Conservation (phyloP, 2,329 filamentous ascomycete genomes). For the Exophiala lecanii-corni region DNA sequence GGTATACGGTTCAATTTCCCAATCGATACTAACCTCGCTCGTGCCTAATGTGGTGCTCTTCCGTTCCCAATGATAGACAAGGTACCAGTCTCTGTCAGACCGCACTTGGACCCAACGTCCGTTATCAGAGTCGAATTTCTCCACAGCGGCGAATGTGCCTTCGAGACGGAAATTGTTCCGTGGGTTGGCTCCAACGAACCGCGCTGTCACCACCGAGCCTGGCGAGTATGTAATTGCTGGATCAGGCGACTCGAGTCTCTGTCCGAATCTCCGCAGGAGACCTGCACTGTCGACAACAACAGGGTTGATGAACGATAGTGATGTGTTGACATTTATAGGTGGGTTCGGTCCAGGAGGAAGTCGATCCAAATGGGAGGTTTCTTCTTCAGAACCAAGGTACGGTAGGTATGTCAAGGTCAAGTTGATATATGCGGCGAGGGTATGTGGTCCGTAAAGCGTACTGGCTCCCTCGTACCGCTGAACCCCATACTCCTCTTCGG, state of each 20-base stretch:
- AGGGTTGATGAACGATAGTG: conserved; percentile 72
- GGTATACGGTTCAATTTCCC: conserved; percentile 63
- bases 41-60: conserved; percentile 65
- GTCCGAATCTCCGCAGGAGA: conserved; percentile 65
- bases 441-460: conserved; percentile 79
- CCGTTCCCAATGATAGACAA: conserved; percentile 76
- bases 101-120: conserved; percentile 61
- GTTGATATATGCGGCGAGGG: conserved; percentile 82
- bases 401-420: conserved; percentile 68
- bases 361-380: conserved; percentile 38
- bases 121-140: conserved; percentile 49
- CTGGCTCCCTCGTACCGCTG: conserved; percentile 95
- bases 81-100: conserved; percentile 75
- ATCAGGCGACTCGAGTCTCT: conserved; percentile 54
- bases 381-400: conserved; percentile 48
- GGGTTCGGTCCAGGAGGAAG: conserved; percentile 57
- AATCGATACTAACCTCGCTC: conserved; percentile 73
- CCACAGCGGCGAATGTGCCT: conserved; percentile 71
- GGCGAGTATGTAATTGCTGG: conserved; percentile 51
- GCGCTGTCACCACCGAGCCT: conserved; percentile 60
- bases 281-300: conserved; percentile 71
- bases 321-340: conserved; percentile 72
- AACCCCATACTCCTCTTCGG: conserved; percentile 72
- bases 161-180: conserved; percentile 80
- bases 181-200: conserved; percentile 83